Percentiles rank a stretch among this genome's conserved stretches.
Evolutionary conservation across 2,329 filamentous ascomycete genomes (phyloP).

Genomic region (Fusarium caatingaense): DNA sequence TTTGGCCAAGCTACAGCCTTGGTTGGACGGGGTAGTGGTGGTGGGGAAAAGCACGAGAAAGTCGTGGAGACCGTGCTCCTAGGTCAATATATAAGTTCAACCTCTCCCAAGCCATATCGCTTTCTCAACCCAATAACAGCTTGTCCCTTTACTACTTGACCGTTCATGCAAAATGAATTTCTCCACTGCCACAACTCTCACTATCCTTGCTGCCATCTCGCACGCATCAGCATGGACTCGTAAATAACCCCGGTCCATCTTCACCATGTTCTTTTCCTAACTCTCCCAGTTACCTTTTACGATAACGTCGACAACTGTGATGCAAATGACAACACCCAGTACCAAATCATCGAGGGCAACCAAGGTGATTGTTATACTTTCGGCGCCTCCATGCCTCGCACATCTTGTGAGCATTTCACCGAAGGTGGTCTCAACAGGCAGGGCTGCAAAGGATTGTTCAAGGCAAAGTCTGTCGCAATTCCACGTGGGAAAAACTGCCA

Average conservation of each 20-base stretch:
- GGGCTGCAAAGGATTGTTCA: background rate
- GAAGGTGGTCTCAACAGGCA: background rate
- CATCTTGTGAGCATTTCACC: background rate
- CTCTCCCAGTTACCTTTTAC: background rate
- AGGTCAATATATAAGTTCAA: too few species aligned
- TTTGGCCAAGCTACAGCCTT: too few species aligned
- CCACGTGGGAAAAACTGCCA: too few species aligned
- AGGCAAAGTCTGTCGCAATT: too few species aligned
- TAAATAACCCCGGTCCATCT: background rate
- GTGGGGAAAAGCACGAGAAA: too few species aligned
- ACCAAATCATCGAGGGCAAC: background rate
- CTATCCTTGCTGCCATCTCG: background rate
- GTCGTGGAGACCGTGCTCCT: too few species aligned
- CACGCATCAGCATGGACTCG: background rate
- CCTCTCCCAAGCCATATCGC: too few species aligned
- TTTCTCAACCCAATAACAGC: too few species aligned
- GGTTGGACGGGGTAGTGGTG: too few species aligned
- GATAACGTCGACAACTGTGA: background rate
- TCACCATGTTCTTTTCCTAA: too few species aligned
- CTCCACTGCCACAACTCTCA: background rate
- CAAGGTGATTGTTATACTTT: background rate
- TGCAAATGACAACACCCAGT: background rate
- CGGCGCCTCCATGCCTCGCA: too few species aligned
- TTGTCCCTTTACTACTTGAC: too few species aligned
- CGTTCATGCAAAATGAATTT: background rate